Percentiles rank a stretch among this genome's conserved stretches.
Evolutionary conservation across 768 basidiomycete genomes (phyloP).

Genomic region (Serpula lacrymans): DNA sequence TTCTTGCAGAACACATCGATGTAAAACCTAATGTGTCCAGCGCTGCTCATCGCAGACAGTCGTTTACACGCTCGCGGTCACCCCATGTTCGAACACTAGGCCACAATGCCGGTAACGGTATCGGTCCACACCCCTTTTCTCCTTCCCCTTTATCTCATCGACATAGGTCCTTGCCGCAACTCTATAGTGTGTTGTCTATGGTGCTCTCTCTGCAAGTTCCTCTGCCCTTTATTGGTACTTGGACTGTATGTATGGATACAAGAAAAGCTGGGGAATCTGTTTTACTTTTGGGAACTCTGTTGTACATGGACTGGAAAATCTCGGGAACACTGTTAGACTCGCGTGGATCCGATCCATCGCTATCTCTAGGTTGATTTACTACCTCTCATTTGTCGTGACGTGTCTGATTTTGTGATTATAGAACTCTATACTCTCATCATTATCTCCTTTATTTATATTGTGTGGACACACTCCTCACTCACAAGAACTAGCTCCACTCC

Average conservation of each 20-base stretch:
- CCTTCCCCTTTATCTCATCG: slow-evolving; percentile 44
- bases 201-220: slow-evolving; percentile 42
- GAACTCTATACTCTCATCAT: slow-evolving; percentile 57
- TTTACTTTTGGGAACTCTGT: slow-evolving; percentile 60
- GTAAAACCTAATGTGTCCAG: slow-evolving; percentile 31
- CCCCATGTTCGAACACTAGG: slow-evolving; percentile 43
- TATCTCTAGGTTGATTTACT: slow-evolving; percentile 45
- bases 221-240: slow-evolving; percentile 39
- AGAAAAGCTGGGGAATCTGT: slow-evolving; percentile 62
- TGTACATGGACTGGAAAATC: slow-evolving; percentile 48
- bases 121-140: slow-evolving; percentile 34
- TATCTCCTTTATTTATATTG: slow-evolving; percentile 55
- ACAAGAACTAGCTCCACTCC: slow-evolving; percentile 18
- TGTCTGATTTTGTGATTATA: slow-evolving; percentile 20
- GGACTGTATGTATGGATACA: slow-evolving; percentile 56
- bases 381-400: slow-evolving; percentile 1
- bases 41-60: slow-evolving; percentile 33
- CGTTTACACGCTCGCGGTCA: slow-evolving; percentile 74
- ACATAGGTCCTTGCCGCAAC: slow-evolving; percentile 24
- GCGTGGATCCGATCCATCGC: slow-evolving; percentile 35
- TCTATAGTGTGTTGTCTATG: slow-evolving; percentile 44
- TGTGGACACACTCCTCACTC: slow-evolving; percentile 57
- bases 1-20: slow-evolving; percentile 20
- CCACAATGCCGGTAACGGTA: slow-evolving; percentile 31
- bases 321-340: slow-evolving; percentile 9